A percentile compares a stretch with the other conserved stretches of the same genome.
Conservation (phyloP, 2,329 filamentous ascomycete genomes). For the Dendrostoma leiphaemia region DNA sequence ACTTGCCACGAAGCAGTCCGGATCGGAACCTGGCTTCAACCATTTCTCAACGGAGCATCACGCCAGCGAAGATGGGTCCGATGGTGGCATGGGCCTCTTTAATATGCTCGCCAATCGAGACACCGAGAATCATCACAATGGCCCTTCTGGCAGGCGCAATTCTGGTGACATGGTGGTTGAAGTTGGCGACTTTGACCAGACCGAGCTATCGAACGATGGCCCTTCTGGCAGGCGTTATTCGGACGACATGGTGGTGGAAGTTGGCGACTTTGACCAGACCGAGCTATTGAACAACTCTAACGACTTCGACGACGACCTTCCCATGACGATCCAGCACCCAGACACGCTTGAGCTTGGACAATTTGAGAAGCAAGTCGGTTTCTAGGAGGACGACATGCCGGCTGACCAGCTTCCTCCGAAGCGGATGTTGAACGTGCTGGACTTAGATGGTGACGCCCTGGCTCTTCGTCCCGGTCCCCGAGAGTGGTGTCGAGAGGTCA, state of each 20-base stretch:
- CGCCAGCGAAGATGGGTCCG: neutral
- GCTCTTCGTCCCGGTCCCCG: constrained; percentile 8
- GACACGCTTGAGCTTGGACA: neutral
- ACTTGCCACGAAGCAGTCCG: neutral
- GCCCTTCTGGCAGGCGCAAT: too few relatives aligned
- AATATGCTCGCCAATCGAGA: neutral
- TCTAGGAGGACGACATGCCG: neutral
- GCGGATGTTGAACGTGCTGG: neutral
- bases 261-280: neutral
- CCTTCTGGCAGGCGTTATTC: too few relatives aligned
- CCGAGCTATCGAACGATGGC: too few relatives aligned
- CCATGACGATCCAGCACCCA: neutral
- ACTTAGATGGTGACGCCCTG: neutral
- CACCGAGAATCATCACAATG: neutral
- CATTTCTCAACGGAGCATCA: neutral
- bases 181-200: neutral
- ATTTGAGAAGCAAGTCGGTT: neutral
- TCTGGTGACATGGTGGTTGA: too few relatives aligned
- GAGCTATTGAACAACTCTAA: neutral
- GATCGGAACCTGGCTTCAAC: neutral
- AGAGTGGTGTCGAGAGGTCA: neutral
- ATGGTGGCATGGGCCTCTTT: neutral
- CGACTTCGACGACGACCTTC: neutral
- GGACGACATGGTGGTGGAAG: too few relatives aligned
- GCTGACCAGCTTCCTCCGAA: constrained; percentile 1